Evolutionary conservation across 805 yeast genomes (phyloP), one percentile per base, ranked within the genome.

Genomic region (Saccharomyces eubayanus): DNA sequence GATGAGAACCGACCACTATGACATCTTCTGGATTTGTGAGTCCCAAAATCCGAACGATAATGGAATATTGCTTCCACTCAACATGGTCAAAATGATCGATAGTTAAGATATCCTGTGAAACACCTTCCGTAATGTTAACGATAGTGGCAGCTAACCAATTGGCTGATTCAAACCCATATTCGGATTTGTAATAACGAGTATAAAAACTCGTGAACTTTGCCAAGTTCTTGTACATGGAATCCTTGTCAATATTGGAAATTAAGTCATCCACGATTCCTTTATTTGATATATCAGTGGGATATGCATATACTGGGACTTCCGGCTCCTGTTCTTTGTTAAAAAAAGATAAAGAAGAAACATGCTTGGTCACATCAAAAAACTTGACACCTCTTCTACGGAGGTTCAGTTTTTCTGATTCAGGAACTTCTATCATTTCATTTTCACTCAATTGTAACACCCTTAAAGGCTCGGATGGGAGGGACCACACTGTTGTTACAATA

Each of bases 1-100:
- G 87, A 71, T 92, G 98, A 28, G 95, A 87, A 1, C 97, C 97
- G 43, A 92, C 79, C 14, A 92, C 82, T 1, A 92, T 84, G 5
- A 76, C 70, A 31, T 70, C 67, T 5, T 73, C 76, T 47, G 76
- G 71, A 27, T 63, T 62, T 28, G 55, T 61, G 12, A 55, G 48
- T 20, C 90, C 89, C 6, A 77, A 76, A 47, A 91, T 75, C 14
- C 77, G 74, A 9, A 87, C 88, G 51, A 91, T 77, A 3, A 89
- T 74, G 3, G 94, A 85, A 63, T 79, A 84, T 70, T 91, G 97
- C 57, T 73, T 75, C 96, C 96, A 91, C 1, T 72, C 76, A 2
- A 74, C 62, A 67, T 91, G 97, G 28, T 77, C 70, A 56, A 87
- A 73, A 52, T 79, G 77, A 36, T 68, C 61, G 21, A 84, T 76